These are phyloP conservation scores for Blastobotrys illinoisensis DNA, from an alignment of 1,139 yeast species.

Conservation along the genomic window DNA sequence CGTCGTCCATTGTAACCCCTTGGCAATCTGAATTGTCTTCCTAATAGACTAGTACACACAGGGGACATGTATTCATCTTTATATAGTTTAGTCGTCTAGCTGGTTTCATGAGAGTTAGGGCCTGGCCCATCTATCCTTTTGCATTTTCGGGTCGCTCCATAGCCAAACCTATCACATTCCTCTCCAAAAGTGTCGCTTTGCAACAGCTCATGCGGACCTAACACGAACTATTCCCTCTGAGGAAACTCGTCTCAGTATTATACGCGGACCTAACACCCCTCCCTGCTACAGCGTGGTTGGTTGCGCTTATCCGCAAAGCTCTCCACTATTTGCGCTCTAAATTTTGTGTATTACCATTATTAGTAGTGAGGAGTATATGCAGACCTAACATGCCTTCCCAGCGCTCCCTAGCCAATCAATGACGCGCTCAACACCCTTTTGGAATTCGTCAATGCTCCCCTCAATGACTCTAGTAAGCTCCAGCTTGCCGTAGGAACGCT, in stretches of 20 bases:
- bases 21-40: not conserved
- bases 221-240: not conserved
- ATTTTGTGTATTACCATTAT: too few relatives aligned
- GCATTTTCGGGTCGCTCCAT: not conserved
- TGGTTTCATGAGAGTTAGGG: not conserved
- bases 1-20: not conserved
- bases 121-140: not conserved
- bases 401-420: constrained; percentile 11
- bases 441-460: constrained; percentile 10
- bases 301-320: too few relatives aligned
- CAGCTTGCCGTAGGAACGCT: constrained; percentile 4
- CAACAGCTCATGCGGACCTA: not conserved
- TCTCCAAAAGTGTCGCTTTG: not conserved
- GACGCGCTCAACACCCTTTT: constrained; percentile 6
- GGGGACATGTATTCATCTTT: not conserved
- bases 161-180: not conserved
- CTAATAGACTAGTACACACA: not conserved
- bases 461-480: constrained; percentile 11
- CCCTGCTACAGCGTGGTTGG: too few relatives aligned
- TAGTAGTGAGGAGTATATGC: not conserved
- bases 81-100: not conserved
- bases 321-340: too few relatives aligned
- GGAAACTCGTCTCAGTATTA: too few relatives aligned
- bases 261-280: constrained; percentile 1
- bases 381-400: constrained; percentile 1